These are phyloP conservation scores for Fraxinus greggii DNA, from an alignment of 305 asterid species.

Conservation along the genomic window DNA sequence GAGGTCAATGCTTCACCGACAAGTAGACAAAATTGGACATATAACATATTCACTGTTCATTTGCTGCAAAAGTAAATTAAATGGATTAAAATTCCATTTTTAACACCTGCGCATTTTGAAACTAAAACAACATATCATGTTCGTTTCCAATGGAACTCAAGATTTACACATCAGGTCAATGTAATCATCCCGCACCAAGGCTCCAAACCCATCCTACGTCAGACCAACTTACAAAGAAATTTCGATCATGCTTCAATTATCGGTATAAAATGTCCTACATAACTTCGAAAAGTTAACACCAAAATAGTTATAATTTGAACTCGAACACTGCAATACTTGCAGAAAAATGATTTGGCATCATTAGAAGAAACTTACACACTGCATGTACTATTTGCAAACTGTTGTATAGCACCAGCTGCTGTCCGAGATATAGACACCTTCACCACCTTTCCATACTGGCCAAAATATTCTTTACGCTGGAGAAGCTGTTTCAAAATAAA, in stretches of 20 bases:
- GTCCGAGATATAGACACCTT: conserved; percentile 96
- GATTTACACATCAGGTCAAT: not conserved
- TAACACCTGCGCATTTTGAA: not conserved
- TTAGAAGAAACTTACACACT: conserved; percentile 72
- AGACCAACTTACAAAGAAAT: conserved; percentile 5
- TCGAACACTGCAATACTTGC: not conserved
- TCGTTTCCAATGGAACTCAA: conserved; percentile 11
- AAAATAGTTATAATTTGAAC: conserved; percentile 6
- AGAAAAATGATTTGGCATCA: not conserved
- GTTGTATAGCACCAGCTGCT: conserved; percentile 86
- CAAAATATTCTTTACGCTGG: conserved; percentile 77
- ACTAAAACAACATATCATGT: not conserved
- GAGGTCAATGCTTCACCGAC: not conserved
- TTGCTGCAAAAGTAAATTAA: not conserved
- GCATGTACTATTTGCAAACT: conserved; percentile 84
- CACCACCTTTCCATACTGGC: conserved; percentile 86
- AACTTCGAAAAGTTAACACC: not conserved
- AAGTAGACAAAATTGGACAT: not conserved
- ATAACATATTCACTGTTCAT: not conserved
- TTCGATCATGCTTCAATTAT: conserved; percentile 11
- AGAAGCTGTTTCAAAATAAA: conserved; percentile 56
- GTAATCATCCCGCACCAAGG: conserved; percentile 9
- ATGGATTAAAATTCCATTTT: not conserved
- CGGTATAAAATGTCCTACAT: conserved; percentile 13
- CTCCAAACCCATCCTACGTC: conserved; percentile 5